Evolutionary conservation across 768 basidiomycete genomes (phyloP), one percentile per base, ranked within the genome.

Genomic region (Boletus reticulatus): DNA sequence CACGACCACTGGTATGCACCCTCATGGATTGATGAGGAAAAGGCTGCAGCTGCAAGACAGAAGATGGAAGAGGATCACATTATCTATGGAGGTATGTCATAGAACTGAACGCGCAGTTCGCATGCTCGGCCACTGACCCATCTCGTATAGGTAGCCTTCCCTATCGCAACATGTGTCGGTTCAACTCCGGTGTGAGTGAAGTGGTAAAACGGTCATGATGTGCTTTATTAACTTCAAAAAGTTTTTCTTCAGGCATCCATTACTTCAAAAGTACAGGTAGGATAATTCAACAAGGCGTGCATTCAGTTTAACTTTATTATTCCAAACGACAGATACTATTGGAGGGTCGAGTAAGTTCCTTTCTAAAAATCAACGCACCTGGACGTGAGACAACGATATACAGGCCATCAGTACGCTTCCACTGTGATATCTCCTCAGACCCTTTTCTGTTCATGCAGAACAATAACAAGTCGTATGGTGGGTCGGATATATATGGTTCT

Each of bases 151-250:
- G 56, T 32, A 53, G 58, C 56, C 46, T 59, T 34, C 17, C 73
- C 4, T 88, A 89, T 60, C 78, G 86, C 17, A 86, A 88, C 59
- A 88, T 90, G 88, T 89, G 88, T 69, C 76, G 88, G 19, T 90
- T 81, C 73, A 86, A 88, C 65, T 87, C 84, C 2, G 86, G 84
- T 1, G 84, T 87, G 58, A 63, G 80, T 73, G 4, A 22, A 11
- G 24, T 10, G 3, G 7, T 29, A 12, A 11, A 20, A 43, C 38
- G 5, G 14, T 36, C 20, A 11, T 22, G 17, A 37, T 39, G n/a
- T 46, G 16, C 13, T 24, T 32, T 44, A 47, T 50, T 42, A 38
- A 53, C 41, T 17, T 38, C 11, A 10, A 27, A 2, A 48, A 83
- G 76, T 83, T 79, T 74, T 85, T 86, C 73, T 86, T 77, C 29